Evolutionary conservation across 768 basidiomycete genomes (phyloP), one percentile per base, ranked within the genome.

Genomic region (Amanita rimosa): DNA sequence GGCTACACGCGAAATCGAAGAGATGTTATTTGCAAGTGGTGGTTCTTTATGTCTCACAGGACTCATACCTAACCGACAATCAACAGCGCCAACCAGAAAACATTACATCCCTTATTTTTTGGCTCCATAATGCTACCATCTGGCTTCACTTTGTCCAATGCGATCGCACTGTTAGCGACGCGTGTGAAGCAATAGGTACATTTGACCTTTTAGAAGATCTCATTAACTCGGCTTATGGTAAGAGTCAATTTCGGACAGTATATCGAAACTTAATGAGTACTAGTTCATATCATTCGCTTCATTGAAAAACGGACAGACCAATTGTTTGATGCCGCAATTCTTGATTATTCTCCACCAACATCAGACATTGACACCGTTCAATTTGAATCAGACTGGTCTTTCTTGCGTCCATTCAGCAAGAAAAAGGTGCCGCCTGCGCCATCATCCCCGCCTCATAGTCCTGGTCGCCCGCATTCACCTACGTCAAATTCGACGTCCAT

Each of bases 351-450:
- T 7, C 76, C 90, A 0, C 70, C 81, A n/a, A 77, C 85, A 1
- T 76, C 79, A 3, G 84, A 86, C 56, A 81, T 91, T 48, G 88
- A 87, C 45, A 74, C 78, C 26, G 71, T 98, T 16, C 83, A 90
- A 54, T 99, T 97, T 58, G 94, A 98, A 64, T 92, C 90, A 4
- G 96, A 98, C 47, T 99, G 96, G 96, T 83, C 85, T 0, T 85
- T 91, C 60, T 66, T 90, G 16, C 76, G 86, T n/a, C 73, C 86
- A 6, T 85, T 90, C 56, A 70, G 69, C 21, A 63, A 69, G 26
- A 84, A 83, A 60, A 82, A 76, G 60, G 86, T 80, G 61, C 60
- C 61, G 31, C 47, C 70, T 3, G 54, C 63, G n/a, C 50, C 64
- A 4, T 58, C 64, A 3, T 67, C 74, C 31, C 74, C 82, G 34